phyloP scores from a whole-genome alignment of 2,329 filamentous ascomycete species.

The Colletotrichum sp. region DNA sequence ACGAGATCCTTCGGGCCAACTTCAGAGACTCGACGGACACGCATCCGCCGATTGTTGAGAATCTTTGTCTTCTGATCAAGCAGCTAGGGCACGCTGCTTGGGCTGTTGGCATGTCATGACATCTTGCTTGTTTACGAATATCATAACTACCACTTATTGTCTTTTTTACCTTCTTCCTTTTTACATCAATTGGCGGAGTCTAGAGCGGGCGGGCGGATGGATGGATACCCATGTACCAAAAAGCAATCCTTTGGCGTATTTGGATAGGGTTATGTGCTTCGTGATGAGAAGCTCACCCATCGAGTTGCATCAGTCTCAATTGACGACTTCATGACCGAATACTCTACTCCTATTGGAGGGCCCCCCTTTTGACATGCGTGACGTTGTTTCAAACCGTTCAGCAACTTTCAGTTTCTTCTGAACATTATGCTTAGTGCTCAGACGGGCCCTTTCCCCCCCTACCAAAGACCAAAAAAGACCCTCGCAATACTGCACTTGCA shows the following conservation, averaged over 20 bases:
- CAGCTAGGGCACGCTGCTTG: constrained; percentile 60
- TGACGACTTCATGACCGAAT: neutral
- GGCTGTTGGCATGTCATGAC: constrained; percentile 35
- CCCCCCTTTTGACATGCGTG: neutral
- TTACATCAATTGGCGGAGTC: neutral
- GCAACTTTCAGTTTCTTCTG: neutral
- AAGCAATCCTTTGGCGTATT: constrained; percentile 2
- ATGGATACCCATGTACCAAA: constrained; percentile 15
- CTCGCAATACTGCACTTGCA: neutral
- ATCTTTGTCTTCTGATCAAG: constrained; percentile 67
- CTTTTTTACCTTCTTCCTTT: neutral
- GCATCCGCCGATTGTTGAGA: constrained; percentile 69
- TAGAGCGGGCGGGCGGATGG: neutral
- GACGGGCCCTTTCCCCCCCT: neutral
- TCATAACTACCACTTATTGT: neutral
- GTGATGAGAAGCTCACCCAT: neutral
- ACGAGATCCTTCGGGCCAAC: constrained; percentile 61
- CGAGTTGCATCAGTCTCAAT: neutral
- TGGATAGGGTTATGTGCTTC: neutral
- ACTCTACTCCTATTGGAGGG: neutral
- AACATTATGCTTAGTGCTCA: neutral
- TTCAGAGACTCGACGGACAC: constrained; percentile 47
- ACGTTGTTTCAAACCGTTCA: neutral
- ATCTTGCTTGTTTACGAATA: neutral
- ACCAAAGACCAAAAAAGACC: neutral